Evolutionary conservation across 2,329 filamentous ascomycete species (phyloP).

Genomic region (Claviceps purpurea): DNA sequence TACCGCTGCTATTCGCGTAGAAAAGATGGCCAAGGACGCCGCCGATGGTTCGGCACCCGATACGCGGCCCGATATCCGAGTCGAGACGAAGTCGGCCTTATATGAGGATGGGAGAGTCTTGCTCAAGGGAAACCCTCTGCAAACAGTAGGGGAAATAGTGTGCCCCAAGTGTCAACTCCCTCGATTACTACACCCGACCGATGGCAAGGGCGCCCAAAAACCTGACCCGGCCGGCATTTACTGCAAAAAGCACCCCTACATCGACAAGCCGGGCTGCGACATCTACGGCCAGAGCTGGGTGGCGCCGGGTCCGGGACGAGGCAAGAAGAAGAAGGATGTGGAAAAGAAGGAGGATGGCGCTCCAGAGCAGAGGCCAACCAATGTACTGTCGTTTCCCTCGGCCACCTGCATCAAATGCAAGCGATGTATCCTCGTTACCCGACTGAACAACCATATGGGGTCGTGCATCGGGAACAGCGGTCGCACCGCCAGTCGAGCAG

Average conservation of each 20-base stretch:
- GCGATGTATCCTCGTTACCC: slow-evolving; percentile 49
- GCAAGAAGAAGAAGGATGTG: slow-evolving; percentile 70
- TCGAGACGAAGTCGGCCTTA: slow-evolving; percentile 54
- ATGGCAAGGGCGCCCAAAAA: slow-evolving; percentile 52
- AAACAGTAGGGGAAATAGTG: slow-evolving; percentile 56
- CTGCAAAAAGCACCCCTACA: slow-evolving; percentile 69
- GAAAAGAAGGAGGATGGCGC: slow-evolving; percentile 42
- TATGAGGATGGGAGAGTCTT: slow-evolving; percentile 57
- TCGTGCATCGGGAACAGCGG: slow-evolving; percentile 55
- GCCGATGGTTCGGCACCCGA: slow-evolving; percentile 40
- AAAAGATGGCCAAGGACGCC: slow-evolving; percentile 45
- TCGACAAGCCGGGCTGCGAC: slow-evolving; percentile 62
- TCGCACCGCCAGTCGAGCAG: slow-evolving; percentile 47
- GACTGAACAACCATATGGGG: slow-evolving; percentile 55
- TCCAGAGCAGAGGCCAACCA: slow-evolving; percentile 42
- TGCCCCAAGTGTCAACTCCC: slow-evolving; percentile 66
- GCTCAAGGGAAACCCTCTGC: slow-evolving; percentile 59
- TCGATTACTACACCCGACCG: slow-evolving; percentile 57
- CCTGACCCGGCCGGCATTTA: slow-evolving; percentile 57
- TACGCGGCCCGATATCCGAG: slow-evolving; percentile 39
- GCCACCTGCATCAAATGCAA: slow-evolving; percentile 57
- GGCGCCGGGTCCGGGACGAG: slow-evolving; percentile 53
- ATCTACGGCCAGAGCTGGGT: slow-evolving; percentile 76
- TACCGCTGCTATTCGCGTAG: slow-evolving; percentile 49
- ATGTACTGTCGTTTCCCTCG: slow-evolving; percentile 51